Evolutionary conservation across 2,329 filamentous ascomycete genomes (phyloP), one percentile per base, ranked within the genome.

Genomic region (Aspergillus tubingensis): DNA sequence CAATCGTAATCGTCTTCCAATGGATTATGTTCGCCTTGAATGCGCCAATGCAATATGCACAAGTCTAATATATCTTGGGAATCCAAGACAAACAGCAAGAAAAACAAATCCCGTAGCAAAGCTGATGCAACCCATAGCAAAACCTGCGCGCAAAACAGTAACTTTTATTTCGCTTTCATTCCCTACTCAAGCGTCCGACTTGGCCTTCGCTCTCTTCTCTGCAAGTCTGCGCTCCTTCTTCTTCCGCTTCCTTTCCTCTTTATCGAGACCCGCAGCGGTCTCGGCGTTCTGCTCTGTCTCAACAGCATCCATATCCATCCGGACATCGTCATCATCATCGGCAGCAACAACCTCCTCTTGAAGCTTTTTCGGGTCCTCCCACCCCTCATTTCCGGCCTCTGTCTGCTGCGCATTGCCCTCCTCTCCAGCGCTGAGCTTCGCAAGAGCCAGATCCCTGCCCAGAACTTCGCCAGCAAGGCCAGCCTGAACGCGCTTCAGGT

Each of bases 151-250:
- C 23, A 55, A 23, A 30, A 27, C 5, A 8, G 44, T 6, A 19
- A 32, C 41, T 44, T 55, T 47, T 43, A 10, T 54, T 17, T 27
- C 7, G 8, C 30, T 32, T 48, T 30, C 13, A 19, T 43, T 8
- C 3, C 17, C 36, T 27, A 52, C 48, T 21, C 27, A 57, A 25
- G 62, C 68, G 43, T 66, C 67, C 68, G 70, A 72, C 62, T 70
- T 71, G 13, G 72, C 69, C 66, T 72, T 76, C 30, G 73, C 71
- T 74, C 74, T 77, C 64, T 74, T 74, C 70, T 81, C 74, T 53
- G 79, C 79, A 67, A 79, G 74, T 59, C 77, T 76, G 68, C 81
- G 78, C 68, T 81, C 80, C 71, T 84, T 85, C 80, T 87, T 87
- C 61, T 77, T 79, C 65, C 77, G 77, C 73, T 83, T 86, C 62